phyloP scores from a whole-genome alignment of 2,329 filamentous ascomycete species.

The Phoma sp. region DNA sequence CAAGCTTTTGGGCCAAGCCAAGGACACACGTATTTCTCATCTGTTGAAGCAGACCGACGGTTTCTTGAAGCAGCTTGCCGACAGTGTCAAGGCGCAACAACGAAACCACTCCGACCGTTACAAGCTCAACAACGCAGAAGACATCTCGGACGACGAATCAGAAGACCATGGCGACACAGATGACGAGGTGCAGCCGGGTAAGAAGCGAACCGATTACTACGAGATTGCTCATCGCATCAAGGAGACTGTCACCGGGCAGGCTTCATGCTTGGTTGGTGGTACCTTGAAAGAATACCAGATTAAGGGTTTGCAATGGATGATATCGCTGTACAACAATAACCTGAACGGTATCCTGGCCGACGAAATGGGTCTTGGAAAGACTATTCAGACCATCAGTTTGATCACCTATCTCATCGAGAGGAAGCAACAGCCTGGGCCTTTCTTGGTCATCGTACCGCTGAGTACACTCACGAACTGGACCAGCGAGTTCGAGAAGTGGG shows the following conservation, averaged over 20 bases:
- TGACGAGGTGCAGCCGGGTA: conserved; percentile 69
- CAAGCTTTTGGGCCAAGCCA: conserved; percentile 96
- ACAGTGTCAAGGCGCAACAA: conserved; percentile 93
- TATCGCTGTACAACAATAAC: conserved; percentile 99
- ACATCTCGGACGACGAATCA: conserved; percentile 54
- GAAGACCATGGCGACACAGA: conserved; percentile 72
- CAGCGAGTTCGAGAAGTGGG: conserved; percentile 98
- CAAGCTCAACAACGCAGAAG: conserved; percentile 66
- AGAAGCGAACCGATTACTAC: conserved; percentile 94
- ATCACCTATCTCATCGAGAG: conserved; percentile 96
- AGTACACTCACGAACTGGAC: conserved; percentile 99
- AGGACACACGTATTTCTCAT: conserved; percentile 98
- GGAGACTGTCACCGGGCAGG: conserved; percentile 86
- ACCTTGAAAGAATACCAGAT: conserved; percentile 96
- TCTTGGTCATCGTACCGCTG: conserved; percentile 93
- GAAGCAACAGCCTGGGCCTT: conserved; percentile 90
- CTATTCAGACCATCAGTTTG: conserved; percentile 97
- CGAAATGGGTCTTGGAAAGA: conserved; percentile 99
- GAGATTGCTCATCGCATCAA: conserved; percentile 95
- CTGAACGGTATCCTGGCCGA: conserved; percentile 98
- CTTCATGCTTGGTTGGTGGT: conserved; percentile 86
- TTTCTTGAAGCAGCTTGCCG: conserved; percentile 93
- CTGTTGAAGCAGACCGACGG: conserved; percentile 95
- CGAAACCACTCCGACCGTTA: conserved; percentile 81
- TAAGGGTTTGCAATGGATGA: conserved; percentile 99